phyloP scores from a whole-genome alignment of 768 basidiomycete species.

The Austroboletus eburneus region DNA sequence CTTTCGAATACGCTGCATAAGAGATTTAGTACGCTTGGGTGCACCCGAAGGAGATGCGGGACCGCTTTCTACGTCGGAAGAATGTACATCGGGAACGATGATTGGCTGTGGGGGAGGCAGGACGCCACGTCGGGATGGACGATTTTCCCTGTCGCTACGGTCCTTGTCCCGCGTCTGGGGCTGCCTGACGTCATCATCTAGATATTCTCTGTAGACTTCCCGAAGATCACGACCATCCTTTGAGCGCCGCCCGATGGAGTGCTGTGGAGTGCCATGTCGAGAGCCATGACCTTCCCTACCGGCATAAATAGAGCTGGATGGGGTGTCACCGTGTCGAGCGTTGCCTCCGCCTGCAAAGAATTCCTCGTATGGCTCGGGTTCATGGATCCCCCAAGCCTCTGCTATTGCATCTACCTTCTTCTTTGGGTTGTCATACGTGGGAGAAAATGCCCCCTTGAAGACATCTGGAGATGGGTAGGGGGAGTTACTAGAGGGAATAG shows the following conservation, averaged over 20 bases:
- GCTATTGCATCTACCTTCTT: constrained; percentile 87
- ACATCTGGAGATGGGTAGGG: constrained; percentile 50
- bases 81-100: constrained; percentile 56
- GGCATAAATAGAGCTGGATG: constrained; percentile 65
- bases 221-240: constrained; percentile 51
- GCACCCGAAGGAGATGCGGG: constrained; percentile 41
- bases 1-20: constrained; percentile 85
- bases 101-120: constrained; percentile 85
- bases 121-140: constrained; percentile 43
- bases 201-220: constrained; percentile 42
- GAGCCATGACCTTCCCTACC: constrained; percentile 49
- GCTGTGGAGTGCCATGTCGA: constrained; percentile 34
- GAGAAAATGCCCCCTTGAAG: constrained; percentile 43
- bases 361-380: constrained; percentile 88
- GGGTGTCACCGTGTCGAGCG: constrained; percentile 48
- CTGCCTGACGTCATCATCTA: constrained; percentile 36
- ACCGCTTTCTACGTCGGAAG: constrained; percentile 33
- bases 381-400: constrained; percentile 91
- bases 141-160: constrained; percentile 32
- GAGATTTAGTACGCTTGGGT: constrained; percentile 72
- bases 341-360: constrained; percentile 78
- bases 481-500: constrained; percentile 35
- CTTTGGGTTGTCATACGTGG: constrained; percentile 60
- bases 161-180: constrained; percentile 29
- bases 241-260: constrained; percentile 33